Conservation (phyloP, 2,329 filamentous ascomycete species). For the Fusarium austroafricanum region DNA sequence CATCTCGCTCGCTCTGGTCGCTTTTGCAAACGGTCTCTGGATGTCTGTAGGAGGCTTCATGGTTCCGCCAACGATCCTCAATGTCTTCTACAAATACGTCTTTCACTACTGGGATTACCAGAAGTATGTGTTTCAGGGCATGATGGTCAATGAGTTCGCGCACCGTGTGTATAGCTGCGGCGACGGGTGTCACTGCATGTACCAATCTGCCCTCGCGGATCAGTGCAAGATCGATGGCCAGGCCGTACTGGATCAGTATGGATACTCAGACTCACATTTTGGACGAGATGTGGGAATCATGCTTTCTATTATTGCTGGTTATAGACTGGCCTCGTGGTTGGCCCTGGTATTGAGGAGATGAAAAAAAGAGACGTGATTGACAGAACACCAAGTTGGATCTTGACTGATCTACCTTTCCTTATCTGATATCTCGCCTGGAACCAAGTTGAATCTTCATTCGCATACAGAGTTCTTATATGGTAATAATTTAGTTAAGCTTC, state of each 20-base stretch:
- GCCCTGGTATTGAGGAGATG: conserved; percentile 58
- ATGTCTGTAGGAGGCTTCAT: conserved; percentile 89
- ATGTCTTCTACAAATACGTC: conserved; percentile 87
- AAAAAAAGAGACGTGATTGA: too few relatives aligned
- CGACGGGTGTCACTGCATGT: conserved; percentile 75
- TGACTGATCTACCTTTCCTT: background rate
- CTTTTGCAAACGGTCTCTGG: conserved; percentile 90
- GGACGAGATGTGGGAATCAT: conserved; percentile 84
- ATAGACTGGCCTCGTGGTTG: conserved; percentile 68
- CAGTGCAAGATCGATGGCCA: conserved; percentile 78
- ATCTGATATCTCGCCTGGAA: too few relatives aligned
- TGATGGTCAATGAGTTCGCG: conserved; percentile 92
- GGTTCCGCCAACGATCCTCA: conserved; percentile 77
- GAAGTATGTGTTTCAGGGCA: conserved; percentile 86
- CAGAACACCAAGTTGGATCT: background rate
- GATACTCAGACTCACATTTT: conserved; percentile 74
- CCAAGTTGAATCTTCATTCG: background rate
- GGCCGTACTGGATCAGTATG: conserved; percentile 76
- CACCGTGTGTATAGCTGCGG: conserved; percentile 66
- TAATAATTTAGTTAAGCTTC: background rate
- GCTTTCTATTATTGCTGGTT: conserved; percentile 76
- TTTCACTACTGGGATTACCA: conserved; percentile 94
- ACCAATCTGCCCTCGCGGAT: conserved; percentile 62
- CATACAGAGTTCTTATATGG: background rate
- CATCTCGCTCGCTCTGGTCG: conserved; percentile 79